Conservation (phyloP, 148 eudicot species). For the Simmondsia chinensis region DNA sequence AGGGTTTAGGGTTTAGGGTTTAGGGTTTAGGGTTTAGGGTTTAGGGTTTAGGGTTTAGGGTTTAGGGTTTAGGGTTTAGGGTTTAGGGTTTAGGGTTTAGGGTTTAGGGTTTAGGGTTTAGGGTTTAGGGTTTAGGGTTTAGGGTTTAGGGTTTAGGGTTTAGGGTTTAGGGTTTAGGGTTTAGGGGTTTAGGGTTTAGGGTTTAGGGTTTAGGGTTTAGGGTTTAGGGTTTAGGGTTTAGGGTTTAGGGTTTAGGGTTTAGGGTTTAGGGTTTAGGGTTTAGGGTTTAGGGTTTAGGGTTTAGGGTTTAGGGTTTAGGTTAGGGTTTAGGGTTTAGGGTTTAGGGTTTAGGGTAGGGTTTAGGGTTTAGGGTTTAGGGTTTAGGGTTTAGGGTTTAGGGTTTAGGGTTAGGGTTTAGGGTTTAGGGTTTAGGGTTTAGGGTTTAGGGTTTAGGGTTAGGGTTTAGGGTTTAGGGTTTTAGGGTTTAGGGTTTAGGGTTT, state of each 20-base stretch:
- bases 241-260: conserved; percentile 8
- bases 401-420: conserved; percentile 1
- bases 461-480: background rate
- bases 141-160: conserved; percentile 9
- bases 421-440: background rate
- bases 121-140: conserved; percentile 11
- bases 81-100: conserved; percentile 16
- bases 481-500: conserved; percentile 1
- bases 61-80: conserved; percentile 20
- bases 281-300: conserved; percentile 1
- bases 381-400: background rate
- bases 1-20: conserved; percentile 10
- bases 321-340: too few species aligned
- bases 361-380: background rate
- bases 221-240: conserved; percentile 16
- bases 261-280: conserved; percentile 9
- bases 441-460: background rate
- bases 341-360: conserved; percentile 1
- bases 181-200: conserved; percentile 8
- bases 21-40: conserved; percentile 17
- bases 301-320: conserved; percentile 3
- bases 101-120: conserved; percentile 13
- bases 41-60: conserved; percentile 19
- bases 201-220: conserved; percentile 16
- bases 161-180: conserved; percentile 11